A percentile compares a stretch with the other conserved stretches of the same genome.
Conservation (phyloP, 441 rosid genomes). For the Capsella rubella region DNA sequence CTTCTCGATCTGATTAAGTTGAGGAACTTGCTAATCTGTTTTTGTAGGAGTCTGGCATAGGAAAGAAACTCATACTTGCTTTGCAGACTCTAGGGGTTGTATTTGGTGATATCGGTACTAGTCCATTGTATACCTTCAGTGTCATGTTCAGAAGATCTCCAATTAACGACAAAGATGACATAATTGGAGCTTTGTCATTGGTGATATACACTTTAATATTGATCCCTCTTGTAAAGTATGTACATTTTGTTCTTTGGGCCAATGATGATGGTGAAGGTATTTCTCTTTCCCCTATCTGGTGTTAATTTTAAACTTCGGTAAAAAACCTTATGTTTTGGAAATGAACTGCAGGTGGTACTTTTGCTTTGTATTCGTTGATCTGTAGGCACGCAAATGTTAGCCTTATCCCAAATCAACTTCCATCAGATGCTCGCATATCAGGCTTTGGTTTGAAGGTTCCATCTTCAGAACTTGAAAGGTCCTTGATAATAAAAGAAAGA, state of each 20-base stretch:
- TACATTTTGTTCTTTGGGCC: slow-evolving; percentile 92
- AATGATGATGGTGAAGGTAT: slow-evolving; percentile 99
- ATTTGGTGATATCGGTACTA: slow-evolving; percentile 98
- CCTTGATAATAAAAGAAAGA: slow-evolving; percentile 86
- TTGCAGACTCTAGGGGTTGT: slow-evolving; percentile 94
- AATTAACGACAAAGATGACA: slow-evolving; percentile 78
- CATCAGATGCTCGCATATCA: slow-evolving; percentile 94
- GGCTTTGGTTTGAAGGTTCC: slow-evolving; percentile 96
- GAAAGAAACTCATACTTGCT: slow-evolving; percentile 75
- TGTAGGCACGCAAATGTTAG: slow-evolving; percentile 95
- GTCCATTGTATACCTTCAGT: slow-evolving; percentile 91
- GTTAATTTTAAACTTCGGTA: not conserved
- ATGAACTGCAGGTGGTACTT: slow-evolving; percentile 83
- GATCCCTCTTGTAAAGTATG: slow-evolving; percentile 91
- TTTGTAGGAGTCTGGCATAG: slow-evolving; percentile 72
- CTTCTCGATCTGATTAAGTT: slow-evolving; percentile 19
- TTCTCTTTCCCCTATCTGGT: not conserved
- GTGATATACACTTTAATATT: slow-evolving; percentile 85
- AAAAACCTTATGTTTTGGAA: slow-evolving; percentile 9
- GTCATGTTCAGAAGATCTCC: slow-evolving; percentile 92
- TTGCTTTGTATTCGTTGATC: slow-evolving; percentile 93
- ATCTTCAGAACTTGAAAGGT: slow-evolving; percentile 96
- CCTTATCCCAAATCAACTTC: slow-evolving; percentile 95
- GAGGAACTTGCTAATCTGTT: slow-evolving; percentile 7
- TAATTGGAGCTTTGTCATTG: slow-evolving; percentile 88